A percentile compares a stretch with the other conserved stretches of the same genome.
Conservation (phyloP, 2,329 filamentous ascomycete genomes). For the Nigrospora osmanthi region DNA sequence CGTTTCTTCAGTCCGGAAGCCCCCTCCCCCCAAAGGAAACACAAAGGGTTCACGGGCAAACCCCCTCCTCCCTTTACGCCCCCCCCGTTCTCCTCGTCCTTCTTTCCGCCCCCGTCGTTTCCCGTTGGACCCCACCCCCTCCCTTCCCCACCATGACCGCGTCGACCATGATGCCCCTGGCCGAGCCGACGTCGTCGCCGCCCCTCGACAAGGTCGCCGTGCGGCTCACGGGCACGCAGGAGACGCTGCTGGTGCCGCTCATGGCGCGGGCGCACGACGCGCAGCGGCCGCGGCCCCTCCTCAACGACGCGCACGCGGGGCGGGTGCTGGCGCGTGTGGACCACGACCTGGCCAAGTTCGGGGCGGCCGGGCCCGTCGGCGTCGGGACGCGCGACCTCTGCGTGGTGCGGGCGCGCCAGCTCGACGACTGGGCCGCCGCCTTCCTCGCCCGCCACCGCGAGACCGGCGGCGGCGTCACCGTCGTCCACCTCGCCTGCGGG, state of each 20-base stretch:
- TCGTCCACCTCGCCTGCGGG: constrained; percentile 14
- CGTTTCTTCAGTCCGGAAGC: no score
- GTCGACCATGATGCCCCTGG: neutral
- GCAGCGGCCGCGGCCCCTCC: constrained; percentile 7
- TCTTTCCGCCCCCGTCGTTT: neutral
- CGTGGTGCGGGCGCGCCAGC: constrained; percentile 1
- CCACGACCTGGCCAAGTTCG: constrained; percentile 13
- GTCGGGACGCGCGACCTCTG: constrained; percentile 1
- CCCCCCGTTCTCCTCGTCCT: neutral
- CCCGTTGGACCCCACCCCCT: no score
- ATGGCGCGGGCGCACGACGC: constrained; percentile 14
- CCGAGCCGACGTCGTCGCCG: neutral
- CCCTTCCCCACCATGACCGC: neutral
- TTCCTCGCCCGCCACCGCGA: constrained; percentile 15
- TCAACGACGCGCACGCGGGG: constrained; percentile 12
- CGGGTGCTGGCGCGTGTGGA: constrained; percentile 12
- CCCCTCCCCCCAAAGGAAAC: no score
- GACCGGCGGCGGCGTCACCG: neutral
- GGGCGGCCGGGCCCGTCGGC: constrained; percentile 2
- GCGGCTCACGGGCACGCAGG: constrained; percentile 10
- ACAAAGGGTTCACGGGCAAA: no score
- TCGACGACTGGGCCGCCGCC: constrained; percentile 15
- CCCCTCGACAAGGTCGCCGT: constrained; percentile 8
- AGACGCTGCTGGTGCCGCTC: constrained; percentile 15
- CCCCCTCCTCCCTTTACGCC: no score